phyloP scores from a whole-genome alignment of 805 yeast species.

The Schizosaccharomyces japonicus region DNA sequence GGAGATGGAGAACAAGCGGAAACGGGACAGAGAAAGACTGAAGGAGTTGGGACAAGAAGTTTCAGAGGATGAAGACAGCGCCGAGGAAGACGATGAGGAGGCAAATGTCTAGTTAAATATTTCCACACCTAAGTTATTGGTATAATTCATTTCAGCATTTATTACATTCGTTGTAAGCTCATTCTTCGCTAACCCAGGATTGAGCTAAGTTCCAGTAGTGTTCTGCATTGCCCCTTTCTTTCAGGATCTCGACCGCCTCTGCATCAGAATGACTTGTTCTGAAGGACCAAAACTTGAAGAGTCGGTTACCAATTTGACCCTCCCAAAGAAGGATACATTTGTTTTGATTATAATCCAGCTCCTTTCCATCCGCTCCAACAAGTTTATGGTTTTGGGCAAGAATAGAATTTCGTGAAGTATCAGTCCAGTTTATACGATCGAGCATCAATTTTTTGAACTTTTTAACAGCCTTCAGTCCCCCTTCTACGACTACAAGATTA shows the following conservation, averaged over 20 bases:
- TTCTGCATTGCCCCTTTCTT: slow-evolving; percentile 7
- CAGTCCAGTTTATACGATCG: slow-evolving; percentile 48
- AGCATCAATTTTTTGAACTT: slow-evolving; percentile 38
- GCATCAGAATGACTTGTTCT: slow-evolving; percentile 9
- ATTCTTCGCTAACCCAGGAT: background rate
- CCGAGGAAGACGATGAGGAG: slow-evolving; percentile 6
- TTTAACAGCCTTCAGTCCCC: slow-evolving; percentile 37
- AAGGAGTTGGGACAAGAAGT: slow-evolving; percentile 8
- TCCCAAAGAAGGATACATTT: slow-evolving; percentile 13
- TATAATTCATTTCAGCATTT: background rate
- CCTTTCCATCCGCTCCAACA: background rate
- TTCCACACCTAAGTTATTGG: background rate
- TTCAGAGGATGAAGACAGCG: slow-evolving; percentile 7
- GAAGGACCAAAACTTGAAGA: slow-evolving; percentile 9
- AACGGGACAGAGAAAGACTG: background rate
- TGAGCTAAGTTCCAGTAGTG: slow-evolving; percentile 10
- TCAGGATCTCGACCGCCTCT: slow-evolving; percentile 9
- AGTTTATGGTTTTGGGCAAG: background rate
- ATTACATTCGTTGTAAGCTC: slow-evolving; percentile 2
- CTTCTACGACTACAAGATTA: slow-evolving; percentile 49
- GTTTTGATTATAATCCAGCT: slow-evolving; percentile 5
- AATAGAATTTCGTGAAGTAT: slow-evolving; percentile 15
- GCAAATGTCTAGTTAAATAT: no score
- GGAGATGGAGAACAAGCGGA: slow-evolving; percentile 1
- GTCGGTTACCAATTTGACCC: slow-evolving; percentile 11